Evolutionary conservation across 495 filamentous ascomycete species (phyloP), one percentile per base, ranked within the genome.

Genomic region (Trichocladium antarcticum): DNA sequence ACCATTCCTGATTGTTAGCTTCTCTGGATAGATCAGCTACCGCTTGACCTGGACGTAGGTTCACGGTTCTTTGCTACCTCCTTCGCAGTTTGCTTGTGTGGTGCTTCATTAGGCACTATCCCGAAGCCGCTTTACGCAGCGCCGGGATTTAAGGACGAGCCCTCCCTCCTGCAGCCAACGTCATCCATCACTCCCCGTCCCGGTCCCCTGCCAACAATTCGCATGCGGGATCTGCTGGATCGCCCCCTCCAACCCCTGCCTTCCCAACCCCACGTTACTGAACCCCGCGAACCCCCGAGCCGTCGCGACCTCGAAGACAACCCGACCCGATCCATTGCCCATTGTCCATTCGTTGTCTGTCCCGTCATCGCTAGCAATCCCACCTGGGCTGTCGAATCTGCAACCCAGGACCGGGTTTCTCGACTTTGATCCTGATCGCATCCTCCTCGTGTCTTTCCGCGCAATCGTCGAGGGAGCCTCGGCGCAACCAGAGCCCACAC

Each of bases 141-240:
- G 39, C 45, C 45, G 45, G 45, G 12, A 48, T 40, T 40, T 31
- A 12, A 40, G 45, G 45, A 27, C 32, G 24, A 36, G 45, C 42
- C 24, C n/a, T 17, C n/a, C 22, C 27, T 49, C 44, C 46, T 49
- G 46, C 46, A 46, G 9, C 42, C 15, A 50, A 55, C 52, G 52
- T 55, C 52, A 50, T 50, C 36, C 28, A 27, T 29, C 42, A 31
- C 42, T 40, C 42, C n/a, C 29, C 17, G 16, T 37, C 41, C 24
- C 10, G n/a, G n/a, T 27, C 45, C 17, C 35, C n/a, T 16, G 5
- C 37, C 37, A 34, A 19, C 37, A 12, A 21, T 11, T 7, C 12
- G 38, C 31, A 3, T 20, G 37, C 24, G 27, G 24, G 22, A 29
- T 19, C 34, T 42, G 47, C n/a, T n/a, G n/a, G n/a, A 37, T 42